Percentiles rank a stretch among this genome's conserved stretches.
Evolutionary conservation across 164 flowering plant species (phyloP).

Genomic region (Magnolia changhungtana): DNA sequence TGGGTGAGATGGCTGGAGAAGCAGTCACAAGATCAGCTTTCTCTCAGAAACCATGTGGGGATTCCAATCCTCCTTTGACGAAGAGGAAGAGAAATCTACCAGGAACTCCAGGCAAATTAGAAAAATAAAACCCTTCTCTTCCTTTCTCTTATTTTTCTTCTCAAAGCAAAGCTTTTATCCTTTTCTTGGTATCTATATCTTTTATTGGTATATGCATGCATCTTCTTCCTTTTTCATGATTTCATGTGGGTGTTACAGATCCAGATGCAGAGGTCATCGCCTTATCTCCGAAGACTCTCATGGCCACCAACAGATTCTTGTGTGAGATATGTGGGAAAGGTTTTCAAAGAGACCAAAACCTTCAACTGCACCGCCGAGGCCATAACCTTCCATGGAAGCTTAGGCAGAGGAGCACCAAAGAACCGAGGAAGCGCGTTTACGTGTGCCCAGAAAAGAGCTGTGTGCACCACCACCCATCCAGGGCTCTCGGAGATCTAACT

Average conservation of each 20-base stretch:
- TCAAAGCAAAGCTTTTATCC: background rate
- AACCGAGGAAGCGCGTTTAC: conserved; percentile 68
- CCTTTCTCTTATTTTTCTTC: background rate
- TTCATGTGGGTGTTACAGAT: conserved; percentile 38
- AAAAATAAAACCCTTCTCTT: conserved; percentile 19
- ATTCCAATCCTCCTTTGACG: conserved; percentile 33
- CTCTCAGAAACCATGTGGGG: conserved; percentile 37
- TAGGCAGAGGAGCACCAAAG: conserved; percentile 72
- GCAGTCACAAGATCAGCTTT: conserved; percentile 37
- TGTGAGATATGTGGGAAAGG: conserved; percentile 98
- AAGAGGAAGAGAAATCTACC: conserved; percentile 79
- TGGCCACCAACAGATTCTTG: conserved; percentile 93
- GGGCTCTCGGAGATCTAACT: conserved; percentile 95
- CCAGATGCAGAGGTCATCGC: conserved; percentile 95
- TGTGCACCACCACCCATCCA: conserved; percentile 82
- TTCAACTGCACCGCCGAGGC: conserved; percentile 87
- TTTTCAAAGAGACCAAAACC: conserved; percentile 89
- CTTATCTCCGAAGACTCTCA: conserved; percentile 85
- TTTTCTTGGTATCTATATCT: conserved; percentile 1
- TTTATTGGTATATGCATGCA: conserved; percentile 2
- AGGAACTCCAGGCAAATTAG: conserved; percentile 67
- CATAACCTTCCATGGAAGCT: conserved; percentile 99
- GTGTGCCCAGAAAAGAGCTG: conserved; percentile 89
- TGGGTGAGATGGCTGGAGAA: conserved; percentile 51
- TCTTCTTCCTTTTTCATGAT: background rate